These are phyloP conservation scores for Didymella glomerata DNA, from an alignment of 2,329 filamentous ascomycete species.

Conservation along the genomic window DNA sequence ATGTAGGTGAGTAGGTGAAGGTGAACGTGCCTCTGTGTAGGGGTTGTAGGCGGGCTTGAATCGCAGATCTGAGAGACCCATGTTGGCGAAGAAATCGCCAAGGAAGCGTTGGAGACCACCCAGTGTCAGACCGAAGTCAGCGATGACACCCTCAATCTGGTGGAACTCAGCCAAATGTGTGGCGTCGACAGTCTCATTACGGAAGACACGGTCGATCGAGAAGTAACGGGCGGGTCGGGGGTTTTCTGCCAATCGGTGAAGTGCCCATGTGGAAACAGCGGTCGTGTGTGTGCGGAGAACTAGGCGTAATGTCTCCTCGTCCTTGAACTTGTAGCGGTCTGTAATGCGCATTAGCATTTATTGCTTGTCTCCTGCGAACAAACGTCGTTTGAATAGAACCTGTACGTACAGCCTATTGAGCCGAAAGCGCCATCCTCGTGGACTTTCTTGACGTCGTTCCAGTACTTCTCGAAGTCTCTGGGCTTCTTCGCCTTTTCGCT, in stretches of 20 bases:
- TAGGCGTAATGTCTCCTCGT: slow-evolving; percentile 83
- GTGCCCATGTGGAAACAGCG: slow-evolving; percentile 86
- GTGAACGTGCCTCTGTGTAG: slow-evolving; percentile 60
- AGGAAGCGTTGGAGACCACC: slow-evolving; percentile 94
- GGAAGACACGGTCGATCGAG: slow-evolving; percentile 97
- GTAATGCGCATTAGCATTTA: background rate
- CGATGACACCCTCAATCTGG: slow-evolving; percentile 98
- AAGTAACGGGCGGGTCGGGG: slow-evolving; percentile 94
- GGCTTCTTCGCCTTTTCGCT: slow-evolving; percentile 59
- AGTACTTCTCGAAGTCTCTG: slow-evolving; percentile 83
- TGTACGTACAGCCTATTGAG: slow-evolving; percentile 75
- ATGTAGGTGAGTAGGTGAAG: too few species aligned
- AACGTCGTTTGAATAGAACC: background rate
- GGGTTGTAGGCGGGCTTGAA: slow-evolving; percentile 99
- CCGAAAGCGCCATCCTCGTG: slow-evolving; percentile 93
- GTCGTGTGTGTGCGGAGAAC: slow-evolving; percentile 97
- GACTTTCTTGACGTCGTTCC: slow-evolving; percentile 84
- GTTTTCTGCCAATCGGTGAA: slow-evolving; percentile 85
- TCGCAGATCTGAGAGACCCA: slow-evolving; percentile 85
- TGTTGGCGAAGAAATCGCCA: slow-evolving; percentile 94
- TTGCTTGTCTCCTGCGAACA: too few species aligned
- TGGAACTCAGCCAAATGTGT: slow-evolving; percentile 98
- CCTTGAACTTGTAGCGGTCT: slow-evolving; percentile 89
- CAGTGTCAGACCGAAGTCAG: slow-evolving; percentile 90
- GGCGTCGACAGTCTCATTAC: slow-evolving; percentile 95